Conservation (phyloP, 768 basidiomycete species). For the Mycena pura region DNA sequence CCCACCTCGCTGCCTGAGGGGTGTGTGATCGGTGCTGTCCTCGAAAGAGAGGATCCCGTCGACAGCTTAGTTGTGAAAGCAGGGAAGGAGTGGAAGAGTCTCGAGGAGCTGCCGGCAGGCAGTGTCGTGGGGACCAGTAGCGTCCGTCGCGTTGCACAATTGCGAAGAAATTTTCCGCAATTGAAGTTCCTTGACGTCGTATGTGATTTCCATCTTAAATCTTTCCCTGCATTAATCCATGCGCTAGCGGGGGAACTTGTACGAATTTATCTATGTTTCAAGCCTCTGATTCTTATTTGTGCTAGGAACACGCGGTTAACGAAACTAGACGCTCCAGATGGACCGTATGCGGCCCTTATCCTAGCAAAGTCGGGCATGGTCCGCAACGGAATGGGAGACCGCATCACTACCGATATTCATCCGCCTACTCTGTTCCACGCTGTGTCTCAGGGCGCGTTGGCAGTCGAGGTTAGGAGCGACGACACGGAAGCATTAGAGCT, state of each 20-base stretch:
- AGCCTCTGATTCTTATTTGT: constrained; percentile 10
- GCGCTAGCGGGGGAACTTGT: constrained; percentile 85
- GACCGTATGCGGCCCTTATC: constrained; percentile 86
- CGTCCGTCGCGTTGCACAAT: constrained; percentile 89
- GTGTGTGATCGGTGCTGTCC: constrained; percentile 83
- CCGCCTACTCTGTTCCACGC: constrained; percentile 86
- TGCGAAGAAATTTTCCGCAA: constrained; percentile 77
- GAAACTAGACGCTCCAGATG: constrained; percentile 86
- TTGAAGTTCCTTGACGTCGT: constrained; percentile 90
- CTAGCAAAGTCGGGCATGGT: constrained; percentile 93
- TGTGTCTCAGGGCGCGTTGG: constrained; percentile 94
- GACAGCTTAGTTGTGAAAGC: constrained; percentile 89
- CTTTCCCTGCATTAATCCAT: neutral
- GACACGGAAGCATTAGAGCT: constrained; percentile 67
- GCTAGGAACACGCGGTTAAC: constrained; percentile 85
- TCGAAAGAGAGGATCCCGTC: constrained; percentile 86
- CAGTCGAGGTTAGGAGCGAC: constrained; percentile 78
- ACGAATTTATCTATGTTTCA: constrained; percentile 40
- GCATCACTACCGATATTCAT: constrained; percentile 75
- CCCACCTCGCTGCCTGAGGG: constrained; percentile 87
- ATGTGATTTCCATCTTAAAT: constrained; percentile 37
- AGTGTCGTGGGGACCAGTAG: constrained; percentile 96
- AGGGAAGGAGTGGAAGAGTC: constrained; percentile 66
- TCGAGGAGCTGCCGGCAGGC: constrained; percentile 87
- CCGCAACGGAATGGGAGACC: constrained; percentile 75